phyloP scores from a whole-genome alignment of 2,329 filamentous ascomycete species.

The Beauveria sp. region DNA sequence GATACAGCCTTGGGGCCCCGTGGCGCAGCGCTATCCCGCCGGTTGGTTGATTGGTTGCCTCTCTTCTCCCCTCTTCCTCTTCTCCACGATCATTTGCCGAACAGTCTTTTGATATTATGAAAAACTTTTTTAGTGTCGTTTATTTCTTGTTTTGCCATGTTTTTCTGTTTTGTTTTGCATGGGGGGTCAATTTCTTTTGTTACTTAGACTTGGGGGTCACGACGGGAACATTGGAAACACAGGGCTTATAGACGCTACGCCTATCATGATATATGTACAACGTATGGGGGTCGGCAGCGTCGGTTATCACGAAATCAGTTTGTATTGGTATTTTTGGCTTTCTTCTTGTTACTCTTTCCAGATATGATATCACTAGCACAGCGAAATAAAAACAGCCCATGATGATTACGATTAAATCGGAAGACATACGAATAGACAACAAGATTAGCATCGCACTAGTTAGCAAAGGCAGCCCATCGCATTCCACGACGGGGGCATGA shows the following conservation, averaged over 20 bases:
- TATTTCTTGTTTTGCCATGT: constrained; percentile 1
- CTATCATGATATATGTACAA: constrained; percentile 2
- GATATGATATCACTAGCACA: background rate
- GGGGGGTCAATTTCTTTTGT: constrained; percentile 4
- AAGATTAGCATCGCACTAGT: too few relatives aligned
- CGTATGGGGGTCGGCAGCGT: background rate
- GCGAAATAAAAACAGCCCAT: background rate
- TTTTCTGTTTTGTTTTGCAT: background rate
- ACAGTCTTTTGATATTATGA: background rate
- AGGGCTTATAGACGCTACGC: constrained; percentile 10
- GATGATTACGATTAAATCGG: background rate
- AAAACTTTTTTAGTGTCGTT: constrained; percentile 1
- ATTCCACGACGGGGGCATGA: background rate
- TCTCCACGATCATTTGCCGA: background rate
- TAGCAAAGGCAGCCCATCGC: too few relatives aligned
- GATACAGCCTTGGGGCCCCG: background rate
- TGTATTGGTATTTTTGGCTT: background rate
- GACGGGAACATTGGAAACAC: background rate
- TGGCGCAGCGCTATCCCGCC: background rate
- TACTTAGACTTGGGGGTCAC: background rate
- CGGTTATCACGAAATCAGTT: background rate
- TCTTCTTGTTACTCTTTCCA: background rate
- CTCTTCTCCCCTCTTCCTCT: background rate
- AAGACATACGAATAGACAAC: too few relatives aligned
- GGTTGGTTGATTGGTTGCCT: background rate